Percentiles rank a stretch among this genome's conserved stretches.
Conservation (phyloP, 805 yeast genomes). For the Trichomonascus vanleenenianus region DNA sequence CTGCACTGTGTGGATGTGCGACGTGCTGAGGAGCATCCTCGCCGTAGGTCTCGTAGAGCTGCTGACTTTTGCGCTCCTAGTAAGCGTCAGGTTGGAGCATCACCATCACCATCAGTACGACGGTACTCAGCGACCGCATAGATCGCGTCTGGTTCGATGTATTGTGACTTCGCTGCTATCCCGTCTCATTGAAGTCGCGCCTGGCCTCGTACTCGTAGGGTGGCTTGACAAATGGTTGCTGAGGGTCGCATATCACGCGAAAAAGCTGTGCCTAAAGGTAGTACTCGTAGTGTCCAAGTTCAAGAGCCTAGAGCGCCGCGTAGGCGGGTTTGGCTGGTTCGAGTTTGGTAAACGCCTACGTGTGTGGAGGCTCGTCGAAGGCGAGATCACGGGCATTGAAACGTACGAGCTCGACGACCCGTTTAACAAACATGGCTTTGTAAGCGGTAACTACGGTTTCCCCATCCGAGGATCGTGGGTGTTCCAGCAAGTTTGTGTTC, state of each 20-base stretch:
- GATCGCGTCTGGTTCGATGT: background rate
- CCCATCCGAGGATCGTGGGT: constrained; percentile 9
- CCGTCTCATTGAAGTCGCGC: too few relatives aligned
- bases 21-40: constrained; percentile 3
- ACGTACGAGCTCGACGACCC: constrained; percentile 1
- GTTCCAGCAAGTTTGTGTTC: constrained; percentile 4
- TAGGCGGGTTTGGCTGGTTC: constrained; percentile 2
- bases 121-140: too few relatives aligned
- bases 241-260: too few relatives aligned
- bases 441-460: constrained; percentile 13
- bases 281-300: background rate
- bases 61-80: background rate
- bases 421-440: constrained; percentile 6
- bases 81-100: background rate
- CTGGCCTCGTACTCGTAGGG: too few relatives aligned
- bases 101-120: too few relatives aligned
- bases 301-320: constrained; percentile 3
- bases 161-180: too few relatives aligned
- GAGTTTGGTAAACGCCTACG: background rate
- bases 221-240: too few relatives aligned
- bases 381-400: background rate
- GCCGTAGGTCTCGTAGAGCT: constrained; percentile 8
- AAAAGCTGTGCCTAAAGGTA: background rate
- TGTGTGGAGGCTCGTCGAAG: background rate
- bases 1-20: constrained; percentile 9